Evolutionary conservation across 2,329 filamentous ascomycete genomes (phyloP), one percentile per base, ranked within the genome.

Genomic region (Calonectria crousiana): DNA sequence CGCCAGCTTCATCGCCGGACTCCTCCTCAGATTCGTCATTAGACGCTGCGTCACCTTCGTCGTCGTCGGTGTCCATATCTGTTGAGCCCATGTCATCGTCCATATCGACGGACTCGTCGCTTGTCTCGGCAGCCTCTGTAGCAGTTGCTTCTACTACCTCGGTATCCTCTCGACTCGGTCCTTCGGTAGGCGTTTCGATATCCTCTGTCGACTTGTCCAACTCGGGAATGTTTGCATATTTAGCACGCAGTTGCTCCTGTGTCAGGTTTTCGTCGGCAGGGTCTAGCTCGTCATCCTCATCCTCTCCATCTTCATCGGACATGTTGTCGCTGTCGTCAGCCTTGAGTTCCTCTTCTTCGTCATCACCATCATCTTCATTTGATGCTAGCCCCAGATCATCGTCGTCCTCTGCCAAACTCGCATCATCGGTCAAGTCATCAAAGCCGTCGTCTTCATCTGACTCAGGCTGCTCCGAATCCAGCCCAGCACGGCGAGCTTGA

Each of bases 41-140:
- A 2, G 83, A 84, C 2, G 84, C 82, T 10, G 83, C 86, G 8
- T 84, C 87, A 38, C 85, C 86, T 58, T 85, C 88, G 23, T 88
- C 86, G 20, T 86, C 86, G 66, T 77, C 81, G 10, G 76, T 38
- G 3, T 62, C 84, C 81, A 87, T 86, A 56, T 93, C 90, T 34
- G 88, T 90, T 4, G 91, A 91, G 3, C 90, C 91, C 77, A 92
- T 84, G 71, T 93, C 91, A 73, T 93, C 91, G 76, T 93, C 92
- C 92, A 93, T 93, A 78, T 93, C 91, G 28, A 93, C 86, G 2
- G 92, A 93, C 80, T 93, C 92, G 76, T 93, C 92, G 53, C 89
- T 90, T 5, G 89, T 91, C 11, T 92, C 90, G 53, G 66, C 75
- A 32, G 77, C 78, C 38, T 80, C 81, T 2, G 78, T 80, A 1